Conservation (phyloP, 768 basidiomycete species). For the Russula earlei region DNA sequence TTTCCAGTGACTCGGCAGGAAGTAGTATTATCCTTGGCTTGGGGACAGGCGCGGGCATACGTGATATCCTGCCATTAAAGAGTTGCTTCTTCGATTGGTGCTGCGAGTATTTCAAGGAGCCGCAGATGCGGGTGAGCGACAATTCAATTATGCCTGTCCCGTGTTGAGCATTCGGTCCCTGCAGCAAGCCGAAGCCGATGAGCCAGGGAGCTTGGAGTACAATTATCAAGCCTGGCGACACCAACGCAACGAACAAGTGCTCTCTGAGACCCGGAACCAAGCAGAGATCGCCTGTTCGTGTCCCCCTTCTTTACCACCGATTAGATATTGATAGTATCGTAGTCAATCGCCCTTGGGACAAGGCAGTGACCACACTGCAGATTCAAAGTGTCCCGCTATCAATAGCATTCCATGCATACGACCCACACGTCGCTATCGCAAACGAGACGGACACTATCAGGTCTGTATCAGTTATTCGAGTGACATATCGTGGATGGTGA, state of each 20-base stretch:
- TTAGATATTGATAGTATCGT: constrained; percentile 11
- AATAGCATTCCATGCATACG: constrained; percentile 87
- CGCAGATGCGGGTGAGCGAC: constrained; percentile 86
- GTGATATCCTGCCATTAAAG: constrained; percentile 82
- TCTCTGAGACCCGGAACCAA: constrained; percentile 58
- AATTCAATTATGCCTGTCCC: neutral
- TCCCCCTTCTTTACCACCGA: neutral
- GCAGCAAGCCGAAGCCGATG: constrained; percentile 90
- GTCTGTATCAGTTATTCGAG: constrained; percentile 33
- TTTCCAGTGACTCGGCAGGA: constrained; percentile 62
- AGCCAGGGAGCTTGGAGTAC: constrained; percentile 88
- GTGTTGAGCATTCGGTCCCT: constrained; percentile 11
- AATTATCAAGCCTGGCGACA: constrained; percentile 96
- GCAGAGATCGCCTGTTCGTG: constrained; percentile 64
- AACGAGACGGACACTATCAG: constrained; percentile 82
- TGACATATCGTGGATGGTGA: constrained; percentile 4
- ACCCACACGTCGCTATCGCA: constrained; percentile 77
- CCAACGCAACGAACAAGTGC: constrained; percentile 76
- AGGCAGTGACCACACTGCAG: constrained; percentile 56
- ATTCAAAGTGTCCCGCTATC: constrained; percentile 53
- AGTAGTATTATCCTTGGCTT: constrained; percentile 66
- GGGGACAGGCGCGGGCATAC: constrained; percentile 71
- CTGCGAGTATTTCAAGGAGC: constrained; percentile 93
- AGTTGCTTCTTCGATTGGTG: constrained; percentile 95
- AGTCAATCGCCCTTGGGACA: constrained; percentile 67